Conservation (phyloP, 1,284 basidiomycete species). For the Cryptococcus sp. region DNA sequence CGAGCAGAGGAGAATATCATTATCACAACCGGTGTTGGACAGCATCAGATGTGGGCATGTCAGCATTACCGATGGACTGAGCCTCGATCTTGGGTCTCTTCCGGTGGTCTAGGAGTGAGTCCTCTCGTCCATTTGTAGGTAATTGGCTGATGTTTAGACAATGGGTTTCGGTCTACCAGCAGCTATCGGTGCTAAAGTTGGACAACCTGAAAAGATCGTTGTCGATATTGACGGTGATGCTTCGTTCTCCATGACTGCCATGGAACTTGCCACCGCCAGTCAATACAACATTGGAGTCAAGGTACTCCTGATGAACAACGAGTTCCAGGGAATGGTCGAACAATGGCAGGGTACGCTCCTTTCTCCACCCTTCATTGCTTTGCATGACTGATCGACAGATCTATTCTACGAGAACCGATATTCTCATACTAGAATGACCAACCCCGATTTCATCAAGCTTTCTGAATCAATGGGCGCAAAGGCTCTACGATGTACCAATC, state of each 20-base stretch:
- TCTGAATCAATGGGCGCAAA: slow-evolving; percentile 88
- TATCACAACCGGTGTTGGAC: slow-evolving; percentile 90
- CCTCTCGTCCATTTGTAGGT: neutral
- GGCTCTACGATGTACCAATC: slow-evolving; percentile 68
- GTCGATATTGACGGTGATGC: slow-evolving; percentile 97
- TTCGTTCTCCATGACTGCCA: slow-evolving; percentile 97
- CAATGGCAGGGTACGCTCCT: slow-evolving; percentile 81
- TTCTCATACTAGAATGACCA: slow-evolving; percentile 89
- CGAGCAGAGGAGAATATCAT: slow-evolving; percentile 75
- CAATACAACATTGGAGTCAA: slow-evolving; percentile 94
- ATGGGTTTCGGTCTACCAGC: slow-evolving; percentile 98
- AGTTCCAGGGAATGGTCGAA: slow-evolving; percentile 96
- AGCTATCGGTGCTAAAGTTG: slow-evolving; percentile 94
- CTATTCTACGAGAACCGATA: slow-evolving; percentile 93
- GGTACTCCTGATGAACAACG: slow-evolving; percentile 83
- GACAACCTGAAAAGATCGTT: slow-evolving; percentile 86
- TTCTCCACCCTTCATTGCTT: neutral
- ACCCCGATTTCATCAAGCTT: slow-evolving; percentile 88
- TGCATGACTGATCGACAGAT: slow-evolving; percentile 52
- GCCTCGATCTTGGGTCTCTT: slow-evolving; percentile 86
- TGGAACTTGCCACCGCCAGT: slow-evolving; percentile 93
- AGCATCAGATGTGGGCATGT: slow-evolving; percentile 99
- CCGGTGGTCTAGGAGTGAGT: slow-evolving; percentile 89
- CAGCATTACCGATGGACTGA: slow-evolving; percentile 89
- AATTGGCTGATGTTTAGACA: slow-evolving; percentile 54